Evolutionary conservation across 345 rosid species (phyloP), one percentile per base, ranked within the genome.

Genomic region (Mallotus nudiflorus): DNA sequence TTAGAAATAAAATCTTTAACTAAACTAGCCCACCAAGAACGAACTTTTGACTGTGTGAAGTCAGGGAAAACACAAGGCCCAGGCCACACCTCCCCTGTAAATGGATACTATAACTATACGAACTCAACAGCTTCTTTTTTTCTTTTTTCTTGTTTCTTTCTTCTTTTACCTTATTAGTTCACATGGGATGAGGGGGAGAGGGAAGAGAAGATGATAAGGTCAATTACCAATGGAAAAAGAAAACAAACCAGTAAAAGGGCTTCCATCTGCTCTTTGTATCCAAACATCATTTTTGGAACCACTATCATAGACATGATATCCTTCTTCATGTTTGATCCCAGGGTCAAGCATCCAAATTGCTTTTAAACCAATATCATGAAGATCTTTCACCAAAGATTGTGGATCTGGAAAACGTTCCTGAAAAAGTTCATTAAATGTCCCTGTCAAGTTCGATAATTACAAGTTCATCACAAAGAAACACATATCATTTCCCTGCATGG

Each of bases 341-440:
- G 97, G 98, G 78, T 93, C 96, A 55, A 91, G 94, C 96, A 93
- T 93, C 98, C 97, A 91, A 55, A 93, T 85, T 37, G 94, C 97
- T 83, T 91, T 93, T 80, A 91, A 87, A 62, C 97, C 97, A 42
- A 39, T 76, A 66, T 66, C 60, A 73, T 84, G 89, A 67, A 93
- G 96, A 79, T 79, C 73, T 65, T 85, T 67, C 35, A 77, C 86
- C 79, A 93, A 76, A 79, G 86, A 79, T 48, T 77, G 81, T 22
- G 98, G 96, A 71, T 91, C 82, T 44, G 86, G 73, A 62, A 93
- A 93, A 35, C 69, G 84, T 67, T 87, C 94, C 94, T 93, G 80
- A 60, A 78, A 75, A 22, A 62, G 31, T 75, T 67, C 52, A 57
- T 67, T 19, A 24, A 22, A 27, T 3, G 46, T 28, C 29, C 44